Conservation (phyloP, 192 early-diverging fungal genomes). For the Dissophora ornata region DNA sequence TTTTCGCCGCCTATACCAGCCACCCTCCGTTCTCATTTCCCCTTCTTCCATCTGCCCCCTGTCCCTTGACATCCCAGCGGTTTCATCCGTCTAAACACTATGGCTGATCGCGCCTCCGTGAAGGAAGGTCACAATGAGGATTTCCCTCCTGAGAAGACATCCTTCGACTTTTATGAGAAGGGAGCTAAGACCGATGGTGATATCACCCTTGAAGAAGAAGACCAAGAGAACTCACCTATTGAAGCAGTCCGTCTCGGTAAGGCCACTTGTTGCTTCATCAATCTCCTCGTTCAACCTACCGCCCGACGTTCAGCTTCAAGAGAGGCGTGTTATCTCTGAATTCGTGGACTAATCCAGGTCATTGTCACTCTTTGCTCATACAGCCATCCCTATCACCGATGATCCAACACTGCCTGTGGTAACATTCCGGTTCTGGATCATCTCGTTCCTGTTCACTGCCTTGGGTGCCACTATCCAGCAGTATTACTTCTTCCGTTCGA, state of each 20-base stretch:
- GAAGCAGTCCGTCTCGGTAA: no score
- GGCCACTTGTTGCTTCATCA: no score
- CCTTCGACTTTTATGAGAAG: no score
- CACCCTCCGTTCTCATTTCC: no score
- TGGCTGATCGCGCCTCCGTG: not conserved
- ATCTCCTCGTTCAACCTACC: no score
- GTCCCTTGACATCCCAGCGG: not conserved
- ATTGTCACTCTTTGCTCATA: no score
- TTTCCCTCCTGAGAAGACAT: constrained; percentile 1
- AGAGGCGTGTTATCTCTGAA: no score
- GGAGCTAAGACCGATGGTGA: no score
- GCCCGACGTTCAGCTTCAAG: no score
- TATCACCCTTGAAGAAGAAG: no score
- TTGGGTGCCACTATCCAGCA: constrained; percentile 48
- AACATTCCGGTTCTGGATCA: constrained; percentile 62
- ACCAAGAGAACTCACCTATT: no score
- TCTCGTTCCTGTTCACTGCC: constrained; percentile 53
- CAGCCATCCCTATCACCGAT: constrained; percentile 54
- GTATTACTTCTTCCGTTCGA: constrained; percentile 53
- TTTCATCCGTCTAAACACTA: not conserved
- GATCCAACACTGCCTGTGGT: constrained; percentile 54
- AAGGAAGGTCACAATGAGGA: not conserved
- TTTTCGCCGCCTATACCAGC: not conserved
- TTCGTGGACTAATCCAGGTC: no score
- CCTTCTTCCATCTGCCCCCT: not conserved